Base-by-base conservation (phyloP, 2,329 filamentous ascomycete species). In the Exophiala spinifera region DNA sequence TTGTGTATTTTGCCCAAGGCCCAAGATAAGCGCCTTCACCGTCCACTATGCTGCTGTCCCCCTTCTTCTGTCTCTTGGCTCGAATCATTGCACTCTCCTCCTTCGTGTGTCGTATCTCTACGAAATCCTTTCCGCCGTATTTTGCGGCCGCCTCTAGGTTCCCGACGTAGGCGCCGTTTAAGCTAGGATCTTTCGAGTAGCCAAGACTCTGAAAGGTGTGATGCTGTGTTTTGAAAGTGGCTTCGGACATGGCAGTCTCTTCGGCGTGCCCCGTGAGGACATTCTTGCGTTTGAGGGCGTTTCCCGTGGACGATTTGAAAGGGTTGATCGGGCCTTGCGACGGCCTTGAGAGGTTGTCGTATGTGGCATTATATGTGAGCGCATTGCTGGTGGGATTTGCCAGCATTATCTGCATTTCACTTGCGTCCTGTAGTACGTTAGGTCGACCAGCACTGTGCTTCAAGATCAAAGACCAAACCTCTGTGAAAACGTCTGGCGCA, bases 11-110 rank as follows among this genome's bases (percentile, higher is more conserved):
- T 7, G 94, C 95, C 95, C 95, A 99, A 0, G 94, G 95, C 0
- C 95, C 95, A 34, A 95, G 81, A 71, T 99, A 99, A 43, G 91
- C 86, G 50, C 86, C 87, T 6, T 90, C 85, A 0, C 94, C 94
- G 65, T 96, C 91, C 0, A 91, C 87, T 36, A 96, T 80, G 15
- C 85, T 84, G 39, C 90, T 83, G 68, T 92, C 85, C 45, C 94
- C 94, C 67, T 94, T 96, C 62, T 77, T 84, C 71, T 97, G 91
- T 57, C 94, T 80, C 63, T 86, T 88, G n/a, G 85, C 78, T 45
- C 87, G 79, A 70, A 90, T 75, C 55, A 76, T 77, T 34, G 83
- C 83, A 4, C 86, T 84, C 53, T 85, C 81, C 61, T 88, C 87
- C 71, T 95, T 96, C 23, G 82, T 76, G 11, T 84, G 74, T 43